Evolutionary conservation across 2,329 filamentous ascomycete genomes (phyloP).

Genomic region (Microascus cirrosus): DNA sequence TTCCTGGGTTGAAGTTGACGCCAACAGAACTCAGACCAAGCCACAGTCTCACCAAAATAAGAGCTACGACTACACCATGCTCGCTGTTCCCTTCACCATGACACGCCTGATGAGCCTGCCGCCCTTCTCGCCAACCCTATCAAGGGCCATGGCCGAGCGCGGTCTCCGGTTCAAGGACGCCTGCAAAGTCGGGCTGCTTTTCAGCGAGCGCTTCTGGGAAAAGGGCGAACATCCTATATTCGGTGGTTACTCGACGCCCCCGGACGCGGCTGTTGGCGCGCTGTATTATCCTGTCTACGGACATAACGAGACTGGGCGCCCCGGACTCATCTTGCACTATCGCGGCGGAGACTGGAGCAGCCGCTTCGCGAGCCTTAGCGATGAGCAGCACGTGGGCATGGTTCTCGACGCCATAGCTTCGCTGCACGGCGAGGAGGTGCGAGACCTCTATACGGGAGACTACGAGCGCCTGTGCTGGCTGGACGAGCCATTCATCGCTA

Average conservation of each 20-base stretch:
- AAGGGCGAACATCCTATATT: slow-evolving; percentile 41
- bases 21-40: slow-evolving; percentile 26
- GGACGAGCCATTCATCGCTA: slow-evolving; percentile 47
- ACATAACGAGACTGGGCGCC: slow-evolving; percentile 47
- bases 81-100: slow-evolving; percentile 53
- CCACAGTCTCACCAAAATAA: slow-evolving; percentile 27
- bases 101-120: slow-evolving; percentile 52
- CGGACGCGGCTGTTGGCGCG: slow-evolving; percentile 49
- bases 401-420: slow-evolving; percentile 55
- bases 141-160: slow-evolving; percentile 30
- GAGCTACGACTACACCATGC: slow-evolving; percentile 55
- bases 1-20: slow-evolving; percentile 35
- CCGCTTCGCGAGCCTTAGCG: slow-evolving; percentile 32
- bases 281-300: slow-evolving; percentile 59
- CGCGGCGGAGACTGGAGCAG: slow-evolving; percentile 37
- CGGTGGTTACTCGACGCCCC: slow-evolving; percentile 47
- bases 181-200: slow-evolving; percentile 56
- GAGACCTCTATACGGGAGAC: slow-evolving; percentile 47
- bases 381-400: slow-evolving; percentile 50
- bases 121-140: slow-evolving; percentile 25
- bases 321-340: slow-evolving; percentile 49
- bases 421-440: slow-evolving; percentile 41
- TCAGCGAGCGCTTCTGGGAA: slow-evolving; percentile 52
- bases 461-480: slow-evolving; percentile 58
- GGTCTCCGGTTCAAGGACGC: slow-evolving; percentile 27